A percentile compares a stretch with the other conserved stretches of the same genome.
Conservation (phyloP, 2,329 filamentous ascomycete species). For the Hymenoscyphus fraxineus region DNA sequence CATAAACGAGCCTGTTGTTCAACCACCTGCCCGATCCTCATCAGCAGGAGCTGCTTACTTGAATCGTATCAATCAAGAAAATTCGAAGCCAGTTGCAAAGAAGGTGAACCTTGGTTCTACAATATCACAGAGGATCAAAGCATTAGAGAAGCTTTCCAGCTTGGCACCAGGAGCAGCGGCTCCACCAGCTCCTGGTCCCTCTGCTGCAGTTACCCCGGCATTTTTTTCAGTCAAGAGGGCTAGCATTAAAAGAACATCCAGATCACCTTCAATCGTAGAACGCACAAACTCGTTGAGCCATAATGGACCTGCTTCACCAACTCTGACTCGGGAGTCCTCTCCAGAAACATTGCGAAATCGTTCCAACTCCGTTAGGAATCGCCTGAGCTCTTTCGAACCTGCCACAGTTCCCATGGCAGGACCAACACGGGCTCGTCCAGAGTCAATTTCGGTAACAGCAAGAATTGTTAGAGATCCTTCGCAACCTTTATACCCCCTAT, state of each 20-base stretch:
- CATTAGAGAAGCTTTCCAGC: slow-evolving; percentile 73
- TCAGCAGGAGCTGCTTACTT: slow-evolving; percentile 54
- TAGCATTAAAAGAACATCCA: slow-evolving; percentile 33
- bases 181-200: slow-evolving; percentile 17
- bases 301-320: slow-evolving; percentile 33
- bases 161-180: slow-evolving; percentile 37
- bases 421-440: slow-evolving; percentile 49
- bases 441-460: slow-evolving; percentile 85
- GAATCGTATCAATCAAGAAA: slow-evolving; percentile 51
- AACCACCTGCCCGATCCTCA: slow-evolving; percentile 25
- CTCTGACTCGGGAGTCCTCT: slow-evolving; percentile 44
- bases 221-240: slow-evolving; percentile 57
- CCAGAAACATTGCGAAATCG: slow-evolving; percentile 40
- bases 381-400: slow-evolving; percentile 27
- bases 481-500: slow-evolving; percentile 40
- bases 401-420: slow-evolving; percentile 19
- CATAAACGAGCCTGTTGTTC: slow-evolving; percentile 21
- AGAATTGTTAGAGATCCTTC: slow-evolving; percentile 69
- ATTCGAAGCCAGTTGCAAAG: slow-evolving; percentile 54
- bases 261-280: slow-evolving; percentile 38
- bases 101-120: slow-evolving; percentile 83
- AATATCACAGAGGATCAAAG: slow-evolving; percentile 92
- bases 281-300: slow-evolving; percentile 36
- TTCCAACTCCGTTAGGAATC: slow-evolving; percentile 30
- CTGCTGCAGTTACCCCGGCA: slow-evolving; percentile 46